These are phyloP conservation scores for Edaphochlamys debaryana DNA, from an alignment of 139 green algal genomes.

Conservation along the genomic window DNA sequence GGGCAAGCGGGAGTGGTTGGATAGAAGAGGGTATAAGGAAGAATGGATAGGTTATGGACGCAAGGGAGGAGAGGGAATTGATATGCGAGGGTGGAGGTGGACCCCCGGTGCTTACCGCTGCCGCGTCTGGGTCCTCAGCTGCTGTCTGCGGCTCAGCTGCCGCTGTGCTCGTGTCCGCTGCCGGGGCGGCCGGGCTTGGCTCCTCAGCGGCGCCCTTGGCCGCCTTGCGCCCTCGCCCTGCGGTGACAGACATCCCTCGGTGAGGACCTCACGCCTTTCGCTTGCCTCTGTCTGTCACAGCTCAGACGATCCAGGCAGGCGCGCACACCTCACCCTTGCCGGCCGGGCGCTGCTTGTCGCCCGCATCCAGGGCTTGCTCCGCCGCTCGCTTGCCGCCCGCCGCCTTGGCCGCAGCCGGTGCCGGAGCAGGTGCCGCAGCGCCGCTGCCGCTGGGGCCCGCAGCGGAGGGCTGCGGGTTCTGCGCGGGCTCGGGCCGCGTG, in stretches of 20 bases:
- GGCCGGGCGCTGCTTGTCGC: background rate
- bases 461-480: background rate
- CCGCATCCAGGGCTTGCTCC: background rate
- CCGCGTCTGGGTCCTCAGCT: background rate
- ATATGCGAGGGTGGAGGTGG: too few species aligned
- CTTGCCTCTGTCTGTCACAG: too few species aligned
- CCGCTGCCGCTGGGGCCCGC: too few species aligned
- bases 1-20: background rate
- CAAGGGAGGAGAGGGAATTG: too few species aligned
- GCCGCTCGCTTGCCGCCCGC: background rate
- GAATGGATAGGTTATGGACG: too few species aligned
- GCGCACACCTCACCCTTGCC: background rate
- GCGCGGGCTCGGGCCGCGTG: background rate
- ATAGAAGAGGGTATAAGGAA: too few species aligned
- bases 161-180: background rate
- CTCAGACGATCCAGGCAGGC: too few species aligned
- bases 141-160: background rate
- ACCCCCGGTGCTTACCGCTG: too few species aligned
- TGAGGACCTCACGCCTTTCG: too few species aligned
- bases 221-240: slow-evolving; percentile 20
- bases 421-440: background rate
- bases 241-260: background rate
- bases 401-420: background rate
- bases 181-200: background rate
- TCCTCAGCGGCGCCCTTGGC: background rate